Percentiles rank a stretch among this genome's conserved stretches.
These are phyloP conservation scores for Wickerhamiella siamensis DNA, from an alignment of 805 yeast genomes.

Conservation along the genomic window DNA sequence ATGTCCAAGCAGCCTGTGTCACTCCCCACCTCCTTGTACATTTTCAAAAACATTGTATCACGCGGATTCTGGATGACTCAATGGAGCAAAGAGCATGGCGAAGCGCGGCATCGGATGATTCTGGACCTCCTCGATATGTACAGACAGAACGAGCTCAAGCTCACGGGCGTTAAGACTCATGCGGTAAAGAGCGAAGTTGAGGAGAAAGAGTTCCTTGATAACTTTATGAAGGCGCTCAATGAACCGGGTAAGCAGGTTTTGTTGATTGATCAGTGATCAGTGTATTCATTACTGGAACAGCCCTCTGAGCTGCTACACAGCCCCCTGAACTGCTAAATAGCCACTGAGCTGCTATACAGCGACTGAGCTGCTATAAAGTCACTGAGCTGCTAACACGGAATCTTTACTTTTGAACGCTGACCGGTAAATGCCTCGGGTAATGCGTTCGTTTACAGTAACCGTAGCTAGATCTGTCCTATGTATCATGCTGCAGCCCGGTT, in stretches of 20 bases:
- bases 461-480: no score
- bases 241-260: conserved; percentile 18
- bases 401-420: no score
- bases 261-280: conserved; percentile 10
- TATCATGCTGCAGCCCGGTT: no score
- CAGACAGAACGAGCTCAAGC: conserved; percentile 39
- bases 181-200: conserved; percentile 21
- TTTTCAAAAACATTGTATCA: conserved; percentile 75
- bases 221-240: conserved; percentile 32
- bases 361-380: no score
- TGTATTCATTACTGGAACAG: no score
- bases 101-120: conserved; percentile 42
- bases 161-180: conserved; percentile 33
- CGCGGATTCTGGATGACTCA: conserved; percentile 76
- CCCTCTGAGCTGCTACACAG: no score
- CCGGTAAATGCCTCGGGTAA: no score
- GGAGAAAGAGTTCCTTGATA: conserved; percentile 30
- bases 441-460: no score
- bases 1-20: conserved; percentile 93
- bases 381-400: no score
- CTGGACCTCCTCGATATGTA: conserved; percentile 42
- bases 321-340: no score
- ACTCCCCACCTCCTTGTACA: conserved; percentile 78
- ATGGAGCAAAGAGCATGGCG: conserved; percentile 45
- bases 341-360: no score